Percentiles rank a stretch among this genome's conserved stretches.
Evolutionary conservation across 192 early-diverging fungal genomes (phyloP).

Genomic region (Pilobolus umbonatus): DNA sequence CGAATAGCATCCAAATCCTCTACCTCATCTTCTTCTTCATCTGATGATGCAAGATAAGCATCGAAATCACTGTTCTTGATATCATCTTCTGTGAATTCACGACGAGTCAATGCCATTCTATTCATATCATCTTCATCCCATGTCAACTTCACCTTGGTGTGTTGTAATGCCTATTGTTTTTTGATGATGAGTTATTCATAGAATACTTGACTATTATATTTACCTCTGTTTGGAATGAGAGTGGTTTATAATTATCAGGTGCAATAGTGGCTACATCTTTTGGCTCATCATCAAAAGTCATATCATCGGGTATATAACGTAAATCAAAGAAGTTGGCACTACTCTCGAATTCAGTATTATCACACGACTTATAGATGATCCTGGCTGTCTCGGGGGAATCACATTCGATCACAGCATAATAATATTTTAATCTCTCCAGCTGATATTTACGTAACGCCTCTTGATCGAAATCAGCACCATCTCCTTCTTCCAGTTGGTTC

Average conservation of each 20-base stretch:
- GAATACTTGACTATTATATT: slow-evolving; percentile 18
- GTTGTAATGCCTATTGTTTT: slow-evolving; percentile 75
- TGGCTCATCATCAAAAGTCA: slow-evolving; percentile 76
- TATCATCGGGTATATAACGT: slow-evolving; percentile 88
- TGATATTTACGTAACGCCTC: slow-evolving; percentile 87
- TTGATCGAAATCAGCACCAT: slow-evolving; percentile 78
- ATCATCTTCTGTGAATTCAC: slow-evolving; percentile 85
- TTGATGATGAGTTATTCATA: too few species aligned
- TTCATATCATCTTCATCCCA: slow-evolving; percentile 96
- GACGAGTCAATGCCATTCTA: slow-evolving; percentile 70
- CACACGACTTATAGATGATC: slow-evolving; percentile 76
- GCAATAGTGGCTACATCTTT: slow-evolving; percentile 52
- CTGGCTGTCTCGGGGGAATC: slow-evolving; percentile 79
- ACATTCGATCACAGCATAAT: slow-evolving; percentile 93
- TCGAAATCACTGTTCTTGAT: slow-evolving; percentile 90
- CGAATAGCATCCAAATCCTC: slow-evolving; percentile 45
- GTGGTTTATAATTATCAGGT: slow-evolving; percentile 65
- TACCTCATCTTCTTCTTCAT: slow-evolving; percentile 58
- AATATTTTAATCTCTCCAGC: slow-evolving; percentile 83
- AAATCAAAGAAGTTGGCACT: slow-evolving; percentile 92
- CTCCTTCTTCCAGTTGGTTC: slow-evolving; percentile 50
- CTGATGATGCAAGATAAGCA: slow-evolving; percentile 75
- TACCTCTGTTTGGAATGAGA: slow-evolving; percentile 68
- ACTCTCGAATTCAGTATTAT: slow-evolving; percentile 89
- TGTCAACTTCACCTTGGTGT: slow-evolving; percentile 88